Percentiles rank a stretch among this genome's conserved stretches.
These are phyloP conservation scores for Symbiodinium pilosum DNA, from an alignment of 73 alveolate genomes.

Conservation along the genomic window DNA sequence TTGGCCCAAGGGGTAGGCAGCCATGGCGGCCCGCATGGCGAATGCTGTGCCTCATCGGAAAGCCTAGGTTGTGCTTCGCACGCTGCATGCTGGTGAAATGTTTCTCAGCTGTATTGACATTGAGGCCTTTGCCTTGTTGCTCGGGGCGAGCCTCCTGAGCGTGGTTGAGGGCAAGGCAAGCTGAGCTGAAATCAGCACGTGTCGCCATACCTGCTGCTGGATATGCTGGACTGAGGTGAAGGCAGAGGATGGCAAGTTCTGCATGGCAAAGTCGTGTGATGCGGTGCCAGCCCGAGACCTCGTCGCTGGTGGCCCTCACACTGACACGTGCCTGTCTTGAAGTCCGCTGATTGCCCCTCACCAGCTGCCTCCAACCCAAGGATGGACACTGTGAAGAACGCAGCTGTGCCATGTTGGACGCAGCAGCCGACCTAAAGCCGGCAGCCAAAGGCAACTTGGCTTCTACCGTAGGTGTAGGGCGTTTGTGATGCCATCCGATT, in stretches of 20 bases:
- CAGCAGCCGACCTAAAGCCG: conserved; percentile 60
- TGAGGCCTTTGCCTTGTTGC: conserved; percentile 6
- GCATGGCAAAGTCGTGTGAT: conserved; percentile 89
- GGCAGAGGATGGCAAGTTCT: conserved; percentile 80
- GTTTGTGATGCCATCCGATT: too few species aligned
- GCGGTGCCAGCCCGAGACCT: conserved; percentile 2
- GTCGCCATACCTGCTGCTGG: too few species aligned
- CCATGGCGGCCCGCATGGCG: conserved; percentile 9
- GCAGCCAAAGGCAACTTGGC: conserved; percentile 74
- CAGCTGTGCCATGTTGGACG: conserved; percentile 82
- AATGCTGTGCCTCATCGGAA: background rate
- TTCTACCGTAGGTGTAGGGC: too few species aligned
- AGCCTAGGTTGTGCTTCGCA: background rate
- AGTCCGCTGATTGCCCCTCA: too few species aligned
- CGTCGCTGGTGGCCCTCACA: too few species aligned
- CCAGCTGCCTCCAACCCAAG: too few species aligned
- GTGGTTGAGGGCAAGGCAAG: conserved; percentile 70
- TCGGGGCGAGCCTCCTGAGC: background rate
- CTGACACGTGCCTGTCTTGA: too few species aligned
- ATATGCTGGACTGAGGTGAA: background rate
- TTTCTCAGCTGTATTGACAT: too few species aligned
- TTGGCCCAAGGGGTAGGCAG: conserved; percentile 8
- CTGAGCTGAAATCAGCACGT: background rate
- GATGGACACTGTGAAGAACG: conserved; percentile 94
- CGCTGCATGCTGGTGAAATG: too few species aligned